A percentile compares a stretch with the other conserved stretches of the same genome.
Conservation (phyloP, 495 filamentous ascomycete genomes). For the Daldinia loculata region DNA sequence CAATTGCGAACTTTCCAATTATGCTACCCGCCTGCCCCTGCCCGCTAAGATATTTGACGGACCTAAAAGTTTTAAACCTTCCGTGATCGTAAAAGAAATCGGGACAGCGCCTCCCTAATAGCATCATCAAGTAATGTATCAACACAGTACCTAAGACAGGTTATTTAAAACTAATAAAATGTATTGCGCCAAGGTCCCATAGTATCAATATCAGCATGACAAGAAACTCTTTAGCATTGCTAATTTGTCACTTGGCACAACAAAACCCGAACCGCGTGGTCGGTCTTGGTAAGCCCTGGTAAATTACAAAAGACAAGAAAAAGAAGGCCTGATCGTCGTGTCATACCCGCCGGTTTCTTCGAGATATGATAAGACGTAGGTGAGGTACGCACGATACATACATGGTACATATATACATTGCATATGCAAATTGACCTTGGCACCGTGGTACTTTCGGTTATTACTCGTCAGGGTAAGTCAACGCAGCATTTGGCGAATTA, state of each 20-base stretch:
- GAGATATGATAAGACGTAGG: neutral
- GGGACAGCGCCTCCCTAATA: too few relatives aligned
- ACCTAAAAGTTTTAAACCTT: conserved; percentile 1
- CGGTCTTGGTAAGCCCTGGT: conserved; percentile 35
- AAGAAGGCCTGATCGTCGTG: conserved; percentile 29
- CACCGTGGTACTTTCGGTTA: conserved; percentile 14
- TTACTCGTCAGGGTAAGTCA: conserved; percentile 32
- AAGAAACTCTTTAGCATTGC: neutral
- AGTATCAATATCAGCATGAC: neutral
- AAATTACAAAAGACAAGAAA: conserved; percentile 21
- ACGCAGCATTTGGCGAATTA: conserved; percentile 31
- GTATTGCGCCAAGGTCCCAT: too few relatives aligned
- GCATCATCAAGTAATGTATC: too few relatives aligned
- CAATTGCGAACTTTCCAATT: conserved; percentile 1
- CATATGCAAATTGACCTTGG: conserved; percentile 24
- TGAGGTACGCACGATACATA: conserved; percentile 2
- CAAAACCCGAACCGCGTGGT: conserved; percentile 34
- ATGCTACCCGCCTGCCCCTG: neutral
- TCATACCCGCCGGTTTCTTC: conserved; percentile 18
- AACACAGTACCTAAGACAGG: too few relatives aligned
- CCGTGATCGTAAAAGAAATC: neutral
- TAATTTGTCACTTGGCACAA: conserved; percentile 28
- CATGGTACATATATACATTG: conserved; percentile 1
- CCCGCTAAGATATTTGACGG: neutral
- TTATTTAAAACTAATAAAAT: too few relatives aligned